Evolutionary conservation across 129 eudicot genomes (phyloP).

Genomic region (Saussurea involucrata): DNA sequence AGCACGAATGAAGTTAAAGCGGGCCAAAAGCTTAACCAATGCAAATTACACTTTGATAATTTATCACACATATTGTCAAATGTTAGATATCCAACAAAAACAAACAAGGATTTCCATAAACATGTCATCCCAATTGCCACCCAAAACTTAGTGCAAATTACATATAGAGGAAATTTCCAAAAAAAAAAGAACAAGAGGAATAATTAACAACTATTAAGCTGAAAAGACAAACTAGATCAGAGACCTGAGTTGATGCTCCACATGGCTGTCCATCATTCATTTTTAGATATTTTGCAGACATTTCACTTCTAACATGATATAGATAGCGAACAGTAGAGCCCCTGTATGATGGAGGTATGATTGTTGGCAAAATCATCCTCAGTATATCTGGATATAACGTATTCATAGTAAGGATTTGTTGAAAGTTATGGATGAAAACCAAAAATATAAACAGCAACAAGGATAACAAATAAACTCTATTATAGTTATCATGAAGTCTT

Average conservation of each 20-base stretch:
- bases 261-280: slow-evolving; percentile 62
- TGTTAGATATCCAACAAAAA: background rate
- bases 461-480: background rate
- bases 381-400: slow-evolving; percentile 63
- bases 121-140: background rate
- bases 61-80: background rate
- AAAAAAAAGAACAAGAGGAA: background rate
- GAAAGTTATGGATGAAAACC: background rate
- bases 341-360: slow-evolving; percentile 92
- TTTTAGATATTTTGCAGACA: slow-evolving; percentile 62
- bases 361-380: slow-evolving; percentile 66
- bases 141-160: slow-evolving; percentile 1
- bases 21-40: background rate
- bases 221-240: slow-evolving; percentile 57
- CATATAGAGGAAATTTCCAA: background rate
- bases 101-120: background rate
- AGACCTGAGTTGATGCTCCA: slow-evolving; percentile 43
- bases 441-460: background rate
- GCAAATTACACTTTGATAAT: background rate
- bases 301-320: slow-evolving; percentile 62
- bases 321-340: slow-evolving; percentile 91
- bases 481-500: slow-evolving; percentile 2
- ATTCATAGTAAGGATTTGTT: slow-evolving; percentile 10
- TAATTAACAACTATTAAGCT: background rate
- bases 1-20: slow-evolving; percentile 1